Conservation (phyloP, 345 rosid species). For the Odontarrhena argentea region DNA sequence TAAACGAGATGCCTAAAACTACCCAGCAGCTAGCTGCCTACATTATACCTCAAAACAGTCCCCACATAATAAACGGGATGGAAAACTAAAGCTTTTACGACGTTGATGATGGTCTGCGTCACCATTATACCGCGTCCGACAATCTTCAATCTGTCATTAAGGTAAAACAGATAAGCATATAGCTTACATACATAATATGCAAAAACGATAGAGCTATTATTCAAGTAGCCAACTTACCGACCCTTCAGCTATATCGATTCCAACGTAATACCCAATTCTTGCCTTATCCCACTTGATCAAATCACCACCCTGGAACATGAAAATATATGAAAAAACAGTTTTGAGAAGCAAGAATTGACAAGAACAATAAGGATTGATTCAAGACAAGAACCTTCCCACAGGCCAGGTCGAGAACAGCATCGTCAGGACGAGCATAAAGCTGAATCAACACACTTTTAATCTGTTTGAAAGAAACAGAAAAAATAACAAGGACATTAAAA, state of each 20-base stretch:
- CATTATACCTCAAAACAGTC: conserved; percentile 89
- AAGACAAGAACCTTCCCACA: conserved; percentile 81
- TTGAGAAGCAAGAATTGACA: conserved; percentile 9
- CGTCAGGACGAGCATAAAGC: conserved; percentile 81
- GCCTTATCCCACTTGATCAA: conserved; percentile 99
- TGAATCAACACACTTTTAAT: conserved; percentile 96
- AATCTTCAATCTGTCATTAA: conserved; percentile 82
- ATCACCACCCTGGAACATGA: conserved; percentile 77
- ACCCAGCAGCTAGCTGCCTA: background rate
- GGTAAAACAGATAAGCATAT: background rate
- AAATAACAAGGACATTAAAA: background rate
- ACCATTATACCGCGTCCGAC: conserved; percentile 93
- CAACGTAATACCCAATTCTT: conserved; percentile 86
- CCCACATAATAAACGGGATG: conserved; percentile 88
- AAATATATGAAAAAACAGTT: background rate
- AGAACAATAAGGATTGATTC: background rate
- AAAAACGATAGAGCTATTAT: background rate
- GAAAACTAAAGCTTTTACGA: conserved; percentile 88
- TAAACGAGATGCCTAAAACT: background rate
- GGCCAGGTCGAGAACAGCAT: conserved; percentile 95
- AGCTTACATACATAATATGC: background rate
- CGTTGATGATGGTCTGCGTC: conserved; percentile 95
- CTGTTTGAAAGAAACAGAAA: conserved; percentile 44
- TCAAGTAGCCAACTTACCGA: conserved; percentile 56
- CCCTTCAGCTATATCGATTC: conserved; percentile 96